phyloP scores from a whole-genome alignment of 2,329 filamentous ascomycete species.

The Alternaria brassicae region DNA sequence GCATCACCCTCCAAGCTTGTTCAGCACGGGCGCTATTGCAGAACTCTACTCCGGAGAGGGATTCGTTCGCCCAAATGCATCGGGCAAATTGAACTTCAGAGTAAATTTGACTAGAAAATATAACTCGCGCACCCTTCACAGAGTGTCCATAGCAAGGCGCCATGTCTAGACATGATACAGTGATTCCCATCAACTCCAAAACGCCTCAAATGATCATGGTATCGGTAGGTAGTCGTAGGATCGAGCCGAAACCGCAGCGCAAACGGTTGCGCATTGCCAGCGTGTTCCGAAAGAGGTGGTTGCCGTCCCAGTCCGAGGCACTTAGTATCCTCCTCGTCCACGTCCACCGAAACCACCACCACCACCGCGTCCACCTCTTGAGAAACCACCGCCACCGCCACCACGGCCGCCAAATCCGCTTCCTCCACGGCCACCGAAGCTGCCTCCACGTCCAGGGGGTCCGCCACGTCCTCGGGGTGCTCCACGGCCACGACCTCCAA shows the following conservation, averaged over 20 bases:
- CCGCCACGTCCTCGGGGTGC: constrained; percentile 58
- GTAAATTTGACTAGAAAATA: constrained; percentile 20
- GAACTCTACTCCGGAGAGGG: not conserved
- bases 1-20: not conserved
- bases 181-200: constrained; percentile 39
- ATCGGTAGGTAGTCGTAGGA: constrained; percentile 39
- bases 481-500: constrained; percentile 53
- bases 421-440: constrained; percentile 26
- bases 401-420: constrained; percentile 53
- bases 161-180: constrained; percentile 35
- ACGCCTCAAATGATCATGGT: constrained; percentile 46
- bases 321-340: constrained; percentile 44
- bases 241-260: constrained; percentile 27
- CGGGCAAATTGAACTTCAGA: constrained; percentile 8
- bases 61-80: constrained; percentile 6
- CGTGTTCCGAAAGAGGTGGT: constrained; percentile 11
- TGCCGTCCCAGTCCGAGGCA: constrained; percentile 13
- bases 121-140: constrained; percentile 12
- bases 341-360: constrained; percentile 30
- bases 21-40: not conserved
- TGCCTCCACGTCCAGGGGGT: constrained; percentile 53
- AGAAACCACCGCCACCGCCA: constrained; percentile 48
- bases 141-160: constrained; percentile 27
- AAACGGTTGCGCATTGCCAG: constrained; percentile 23
- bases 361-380: constrained; percentile 30